phyloP scores from a whole-genome alignment of 345 rosid genomes.

The Fremontodendron californicum region DNA sequence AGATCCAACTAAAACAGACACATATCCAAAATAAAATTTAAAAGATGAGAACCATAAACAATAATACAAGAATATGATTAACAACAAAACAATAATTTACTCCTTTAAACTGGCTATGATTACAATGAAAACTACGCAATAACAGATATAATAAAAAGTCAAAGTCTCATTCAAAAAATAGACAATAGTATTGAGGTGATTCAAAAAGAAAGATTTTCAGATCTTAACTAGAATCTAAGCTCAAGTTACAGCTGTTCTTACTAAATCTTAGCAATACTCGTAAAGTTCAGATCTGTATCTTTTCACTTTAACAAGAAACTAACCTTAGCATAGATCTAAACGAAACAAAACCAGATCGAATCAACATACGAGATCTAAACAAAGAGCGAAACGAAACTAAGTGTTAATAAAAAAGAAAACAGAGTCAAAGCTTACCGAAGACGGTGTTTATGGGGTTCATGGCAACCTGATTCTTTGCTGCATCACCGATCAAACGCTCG shows the following conservation, averaged over 20 bases:
- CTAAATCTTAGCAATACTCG: neutral
- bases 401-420: neutral
- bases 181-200: neutral
- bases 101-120: neutral
- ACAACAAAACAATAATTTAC: too few relatives aligned
- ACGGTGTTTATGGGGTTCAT: constrained; percentile 73
- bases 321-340: neutral
- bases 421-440: constrained; percentile 40
- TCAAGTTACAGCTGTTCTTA: neutral
- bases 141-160: neutral
- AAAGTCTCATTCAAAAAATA: neutral
- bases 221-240: neutral
- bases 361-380: constrained; percentile 12
- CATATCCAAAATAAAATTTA: neutral
- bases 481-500: constrained; percentile 74
- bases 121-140: neutral
- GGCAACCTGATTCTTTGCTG: constrained; percentile 81
- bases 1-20: neutral
- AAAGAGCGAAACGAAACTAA: neutral
- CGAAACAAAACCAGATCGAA: constrained; percentile 19
- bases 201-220: neutral
- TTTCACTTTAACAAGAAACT: neutral
- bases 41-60: neutral
- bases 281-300: neutral
- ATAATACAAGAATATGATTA: neutral